Base-by-base conservation (phyloP, 805 yeast genomes). In the Cyberlindnera amylophila region DNA sequence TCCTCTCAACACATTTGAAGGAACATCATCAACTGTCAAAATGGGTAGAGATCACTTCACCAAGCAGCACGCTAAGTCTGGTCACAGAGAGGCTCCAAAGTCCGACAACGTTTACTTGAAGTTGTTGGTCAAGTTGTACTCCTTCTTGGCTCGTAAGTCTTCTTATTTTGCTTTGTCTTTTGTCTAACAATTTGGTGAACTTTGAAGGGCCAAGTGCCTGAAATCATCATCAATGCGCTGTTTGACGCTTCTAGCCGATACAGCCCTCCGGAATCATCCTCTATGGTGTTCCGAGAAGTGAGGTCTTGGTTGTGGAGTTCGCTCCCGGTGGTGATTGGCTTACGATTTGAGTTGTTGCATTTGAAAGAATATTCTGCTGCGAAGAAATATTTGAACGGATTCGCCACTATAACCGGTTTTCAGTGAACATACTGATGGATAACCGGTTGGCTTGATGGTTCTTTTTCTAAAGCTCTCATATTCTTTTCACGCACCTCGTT, bases 61-160 rank as follows among this genome's bases (percentile, higher is more conserved):
- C 72, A 93, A 91, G 77, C 97, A 88, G 78, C 99, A 93, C 84
- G 81, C 79, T 70, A 87, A 89, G 77, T 76, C 83, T 62, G 83
- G 95, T 75, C 96, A 88, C 88, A 89, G 99, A 79, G 77, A 84
- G 71, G 97, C 97, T 75, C 99, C 99, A 79, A 88, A 88, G 82
- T 91, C 98, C 61, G 96, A 93, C 79, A 93, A 93, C 72, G 96
- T 90, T 77, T 93, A 93, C 96, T 81, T 93, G 78, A 86, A 85
- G 77, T 77, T 93, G 71, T 85, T 93, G 76, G 98, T 91, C 74
- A 91, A 91, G 85, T 81, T 93, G 66, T 93, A 90, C 88, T 75
- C 97, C 71, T 93, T 88, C 95, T 82, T 93, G 77, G 96, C 98
- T 79, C 97, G 99, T 87, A 86, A 75, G 96, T 87, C 15, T 28